Base-by-base conservation (phyloP, 2,329 filamentous ascomycete genomes). In the Claviceps fusiformis region DNA sequence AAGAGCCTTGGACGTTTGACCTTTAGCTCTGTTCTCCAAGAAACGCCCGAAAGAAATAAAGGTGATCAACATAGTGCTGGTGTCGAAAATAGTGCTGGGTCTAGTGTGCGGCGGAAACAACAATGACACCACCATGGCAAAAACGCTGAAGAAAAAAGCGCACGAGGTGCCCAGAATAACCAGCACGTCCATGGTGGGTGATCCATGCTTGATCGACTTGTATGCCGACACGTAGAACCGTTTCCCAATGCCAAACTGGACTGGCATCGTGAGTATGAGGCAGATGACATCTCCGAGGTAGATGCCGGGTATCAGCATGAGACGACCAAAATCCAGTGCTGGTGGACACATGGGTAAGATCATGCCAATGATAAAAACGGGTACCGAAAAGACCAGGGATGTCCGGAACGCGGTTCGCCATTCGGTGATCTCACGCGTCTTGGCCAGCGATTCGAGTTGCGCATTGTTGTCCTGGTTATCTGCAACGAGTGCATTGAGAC, bases 111-210 rank as follows among this genome's bases (percentile, higher is more conserved):
- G 87, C 27, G 81, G 74, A n/a, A 81, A 75, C 15, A 87, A 61
- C 24, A 97, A 68, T 0, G 90, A 95, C 17, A 97, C 83, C 5
- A 85, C 54, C 89, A 98, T 96, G 17, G 89, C 82, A 50, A 88
- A 82, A 61, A 90, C 73, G 68, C 92, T 97, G 73, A 96, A 98
- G 70, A 95, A 93, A 74, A 97, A 98, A 24, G 93, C 93, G 27
- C 90, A 86, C 0, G 91, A 95, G 7, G 93, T 98, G 53, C 93
- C 93, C 19, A 98, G 74, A 56, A 95, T 88, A 54, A 98, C 88
- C 27, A 98, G 78, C 1, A 97, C 93, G 67, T 98, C 93, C 93
- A 98, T 98, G 1, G 93, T 98, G 0, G 93, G 92, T 5, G 91
- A 87, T 24, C 83, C 81, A 68, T 98, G 93, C 70, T 86, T 89